phyloP scores from a whole-genome alignment of 345 rosid genomes.

The Arabidopsis thaliana region TAIR10.1 NC_003076.8:4998001-4998500 shows the following conservation, averaged over 20 bases:
- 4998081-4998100: constrained; percentile 92
- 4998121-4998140: constrained; percentile 63
- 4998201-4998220: neutral
- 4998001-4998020: neutral
- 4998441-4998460: constrained; percentile 16
- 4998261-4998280: constrained; percentile 95
- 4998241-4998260: constrained; percentile 99
- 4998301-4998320: constrained; percentile 82
- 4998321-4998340: constrained; percentile 84
- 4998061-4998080: constrained; percentile 88
- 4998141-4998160: neutral
- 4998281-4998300: constrained; percentile 92
- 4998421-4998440: constrained; percentile 10
- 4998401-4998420: constrained; percentile 33
- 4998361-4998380: constrained; percentile 76
- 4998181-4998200: neutral
- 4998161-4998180: neutral
- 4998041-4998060: constrained; percentile 98
- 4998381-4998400: constrained; percentile 93
- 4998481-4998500: constrained; percentile 96
- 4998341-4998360: constrained; percentile 75
- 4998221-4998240: constrained; percentile 27
- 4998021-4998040: constrained; percentile 50
- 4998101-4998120: constrained; percentile 99
- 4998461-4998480: constrained; percentile 33